Conservation (phyloP, 129 eudicot genomes). For the Flaveria trinervia region DNA sequence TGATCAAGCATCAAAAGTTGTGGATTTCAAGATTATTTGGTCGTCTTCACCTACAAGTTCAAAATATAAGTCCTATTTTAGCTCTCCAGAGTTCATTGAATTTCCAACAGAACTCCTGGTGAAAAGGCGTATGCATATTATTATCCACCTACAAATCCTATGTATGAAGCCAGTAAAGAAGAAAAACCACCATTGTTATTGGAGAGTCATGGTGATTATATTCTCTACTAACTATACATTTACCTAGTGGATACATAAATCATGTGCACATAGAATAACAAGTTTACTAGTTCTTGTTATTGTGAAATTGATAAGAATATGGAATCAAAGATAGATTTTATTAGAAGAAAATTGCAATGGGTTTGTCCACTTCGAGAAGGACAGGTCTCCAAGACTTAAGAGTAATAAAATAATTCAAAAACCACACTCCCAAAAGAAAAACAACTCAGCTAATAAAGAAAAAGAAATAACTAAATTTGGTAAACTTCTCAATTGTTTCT, state of each 20-base stretch:
- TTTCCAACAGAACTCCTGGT: constrained; percentile 50
- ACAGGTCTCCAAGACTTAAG: too few species aligned
- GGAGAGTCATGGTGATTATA: constrained; percentile 51
- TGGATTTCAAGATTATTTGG: constrained; percentile 49
- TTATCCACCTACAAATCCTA: constrained; percentile 54
- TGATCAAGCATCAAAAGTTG: constrained; percentile 36
- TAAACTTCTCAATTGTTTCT: too few species aligned
- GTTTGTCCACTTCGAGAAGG: too few species aligned
- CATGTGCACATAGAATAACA: neutral
- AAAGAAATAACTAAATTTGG: too few species aligned
- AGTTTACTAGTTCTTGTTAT: neutral
- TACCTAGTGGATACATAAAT: neutral
- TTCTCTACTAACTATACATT: neutral
- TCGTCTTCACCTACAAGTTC: constrained; percentile 47
- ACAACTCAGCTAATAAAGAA: too few species aligned
- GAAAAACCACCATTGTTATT: constrained; percentile 56
- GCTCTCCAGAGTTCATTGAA: constrained; percentile 53
- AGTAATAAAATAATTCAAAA: too few species aligned
- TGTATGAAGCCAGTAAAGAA: constrained; percentile 36
- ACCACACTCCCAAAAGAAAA: too few species aligned
- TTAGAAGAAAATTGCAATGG: too few species aligned
- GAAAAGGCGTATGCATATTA: constrained; percentile 58
- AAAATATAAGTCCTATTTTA: constrained; percentile 45
- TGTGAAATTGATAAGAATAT: too few species aligned
- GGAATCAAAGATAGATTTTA: too few species aligned